Base-by-base conservation (phyloP, 768 basidiomycete species). In the Mycena floridula region DNA sequence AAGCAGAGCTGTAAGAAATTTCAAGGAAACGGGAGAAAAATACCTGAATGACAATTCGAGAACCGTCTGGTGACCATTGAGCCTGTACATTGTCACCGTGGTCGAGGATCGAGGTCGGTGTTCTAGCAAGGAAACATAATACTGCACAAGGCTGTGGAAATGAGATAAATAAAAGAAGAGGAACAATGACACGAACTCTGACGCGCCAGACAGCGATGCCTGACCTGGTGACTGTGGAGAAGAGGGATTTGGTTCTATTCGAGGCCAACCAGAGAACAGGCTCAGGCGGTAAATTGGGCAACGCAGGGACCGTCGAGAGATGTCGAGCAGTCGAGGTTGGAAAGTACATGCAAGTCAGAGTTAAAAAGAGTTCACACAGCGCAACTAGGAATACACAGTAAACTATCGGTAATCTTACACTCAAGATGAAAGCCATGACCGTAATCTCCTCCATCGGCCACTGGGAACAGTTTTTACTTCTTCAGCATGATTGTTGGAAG, bases 31-130 rank as follows among this genome's bases (percentile, higher is more conserved):
- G 21, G 25, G 21, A 36, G 23, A 23, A 42, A 22, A 32, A 40
- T 46, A 88, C 93, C 65, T 86, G 80, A 18, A 97, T 76, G 43
- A 93, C 78, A 39, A 97, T 79, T 53, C 81, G 73, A 54, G 72
- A 72, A 25, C 86, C 84, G 59, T 93, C 90, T 43, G 83, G 82
- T 15, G 91, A 81, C 92, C 93, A 97, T 54, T 80, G 75, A 11
- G 77, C 79, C 42, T 74, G 65, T 16, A 72, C 49, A 53, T 92
- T 95, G 54, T 82, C 77, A n/a, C 93, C 93, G 59, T 94, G 92
- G 47, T 88, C 83, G 44, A 74, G 61, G 28, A 95, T 67, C 15
- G 90, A 94, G 2, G 79, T 77, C 6, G 81, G 68, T 26, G 89
- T 88, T 43, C 93, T 79, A 25, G 82, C 73, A 15, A 95, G 70